Conservation (phyloP, 176 grass and related monocot genomes). For the Zoysia pacifica region DNA sequence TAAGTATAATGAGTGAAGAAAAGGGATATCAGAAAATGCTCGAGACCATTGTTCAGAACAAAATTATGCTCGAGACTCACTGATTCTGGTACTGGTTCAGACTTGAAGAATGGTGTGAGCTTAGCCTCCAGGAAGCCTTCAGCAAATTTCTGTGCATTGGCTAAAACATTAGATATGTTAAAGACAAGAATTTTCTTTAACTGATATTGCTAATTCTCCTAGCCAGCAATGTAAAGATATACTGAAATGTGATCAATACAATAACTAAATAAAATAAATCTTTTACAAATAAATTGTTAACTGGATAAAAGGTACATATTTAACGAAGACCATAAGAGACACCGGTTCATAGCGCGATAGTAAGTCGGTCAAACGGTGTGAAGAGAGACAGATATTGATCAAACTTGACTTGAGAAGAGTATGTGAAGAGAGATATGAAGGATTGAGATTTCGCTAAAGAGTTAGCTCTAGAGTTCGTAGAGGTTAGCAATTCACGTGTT, state of each 20-base stretch:
- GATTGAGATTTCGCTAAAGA: too few relatives aligned
- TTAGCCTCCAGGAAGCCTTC: slow-evolving; percentile 78
- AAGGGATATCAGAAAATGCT: slow-evolving; percentile 22
- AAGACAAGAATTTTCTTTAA: slow-evolving; percentile 15
- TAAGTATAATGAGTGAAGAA: slow-evolving; percentile 3
- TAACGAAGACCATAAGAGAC: too few relatives aligned
- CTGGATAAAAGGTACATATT: too few relatives aligned
- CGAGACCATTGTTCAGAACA: not conserved
- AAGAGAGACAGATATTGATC: too few relatives aligned
- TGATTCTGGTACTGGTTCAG: slow-evolving; percentile 76
- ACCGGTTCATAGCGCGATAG: too few relatives aligned
- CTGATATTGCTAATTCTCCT: not conserved
- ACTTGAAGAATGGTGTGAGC: slow-evolving; percentile 85
- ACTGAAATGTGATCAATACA: not conserved
- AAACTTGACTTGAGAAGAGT: too few relatives aligned
- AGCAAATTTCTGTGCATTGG: slow-evolving; percentile 59
- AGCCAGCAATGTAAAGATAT: slow-evolving; percentile 29
- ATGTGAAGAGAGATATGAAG: too few relatives aligned
- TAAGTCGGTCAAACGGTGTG: too few relatives aligned
- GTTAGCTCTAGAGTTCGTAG: too few relatives aligned
- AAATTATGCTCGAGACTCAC: slow-evolving; percentile 43
- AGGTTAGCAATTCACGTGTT: too few relatives aligned
- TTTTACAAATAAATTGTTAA: not conserved
- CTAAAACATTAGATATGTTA: not conserved
- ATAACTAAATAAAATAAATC: not conserved